A percentile compares a stretch with the other conserved stretches of the same genome.
Evolutionary conservation across 164 flowering plant species (phyloP).

Genomic region (Magnolia officinalis): DNA sequence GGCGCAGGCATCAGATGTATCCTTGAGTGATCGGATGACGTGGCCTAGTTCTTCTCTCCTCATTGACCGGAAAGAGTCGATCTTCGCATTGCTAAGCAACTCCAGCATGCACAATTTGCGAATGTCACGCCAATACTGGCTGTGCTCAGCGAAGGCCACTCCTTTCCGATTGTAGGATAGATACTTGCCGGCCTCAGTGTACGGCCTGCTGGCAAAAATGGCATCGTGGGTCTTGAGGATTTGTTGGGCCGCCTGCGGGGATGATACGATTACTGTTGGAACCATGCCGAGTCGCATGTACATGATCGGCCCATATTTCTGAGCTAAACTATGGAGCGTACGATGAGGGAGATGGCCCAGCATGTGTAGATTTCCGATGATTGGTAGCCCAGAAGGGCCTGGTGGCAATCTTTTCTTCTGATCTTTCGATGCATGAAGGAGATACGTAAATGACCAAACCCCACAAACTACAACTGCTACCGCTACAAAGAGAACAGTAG

Average conservation of each 20-base stretch:
- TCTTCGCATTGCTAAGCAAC: background rate
- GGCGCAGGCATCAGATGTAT: constrained; percentile 7
- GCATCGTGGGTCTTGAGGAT: constrained; percentile 22
- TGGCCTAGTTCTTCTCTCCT: constrained; percentile 26
- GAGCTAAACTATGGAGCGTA: constrained; percentile 9
- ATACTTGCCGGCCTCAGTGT: background rate
- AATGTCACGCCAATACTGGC: background rate
- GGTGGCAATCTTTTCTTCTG: background rate
- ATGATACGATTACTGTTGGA: constrained; percentile 10
- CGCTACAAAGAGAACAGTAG: too few relatives aligned
- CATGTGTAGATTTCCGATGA: background rate
- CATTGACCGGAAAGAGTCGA: constrained; percentile 19
- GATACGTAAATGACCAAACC: too few relatives aligned
- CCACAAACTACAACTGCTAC: too few relatives aligned
- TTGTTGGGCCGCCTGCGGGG: constrained; percentile 17
- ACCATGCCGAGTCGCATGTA: constrained; percentile 14
- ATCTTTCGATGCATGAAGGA: background rate
- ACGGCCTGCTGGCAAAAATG: constrained; percentile 1
- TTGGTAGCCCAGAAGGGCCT: background rate
- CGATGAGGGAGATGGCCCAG: background rate
- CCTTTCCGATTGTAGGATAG: background rate
- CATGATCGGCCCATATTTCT: constrained; percentile 20
- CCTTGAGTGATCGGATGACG: constrained; percentile 13
- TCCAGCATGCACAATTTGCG: constrained; percentile 2
- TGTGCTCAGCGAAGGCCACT: background rate